These are phyloP conservation scores for Xylariaceae sp. DNA, from an alignment of 2,329 filamentous ascomycete genomes.

Conservation along the genomic window DNA sequence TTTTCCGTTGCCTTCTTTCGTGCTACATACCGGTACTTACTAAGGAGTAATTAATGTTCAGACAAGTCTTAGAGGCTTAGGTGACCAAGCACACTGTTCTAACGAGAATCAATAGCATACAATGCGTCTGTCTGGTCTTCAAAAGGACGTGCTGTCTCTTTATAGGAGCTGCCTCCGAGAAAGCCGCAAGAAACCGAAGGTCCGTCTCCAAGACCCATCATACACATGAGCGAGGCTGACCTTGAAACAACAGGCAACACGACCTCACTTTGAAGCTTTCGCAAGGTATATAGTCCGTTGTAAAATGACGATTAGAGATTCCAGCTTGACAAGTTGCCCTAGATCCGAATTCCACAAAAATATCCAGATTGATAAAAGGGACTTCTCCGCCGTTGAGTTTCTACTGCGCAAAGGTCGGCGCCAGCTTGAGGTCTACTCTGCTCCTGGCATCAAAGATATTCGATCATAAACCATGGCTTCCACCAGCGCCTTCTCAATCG, in stretches of 20 bases:
- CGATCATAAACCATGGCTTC: constrained; percentile 40
- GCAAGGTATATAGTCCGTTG: constrained; percentile 58
- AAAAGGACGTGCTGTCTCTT: constrained; percentile 83
- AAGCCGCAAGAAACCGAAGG: constrained; percentile 78
- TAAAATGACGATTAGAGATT: neutral
- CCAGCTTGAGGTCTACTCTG: constrained; percentile 83
- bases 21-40: neutral
- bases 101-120: neutral
- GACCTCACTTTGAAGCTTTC: constrained; percentile 68
- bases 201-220: constrained; percentile 50
- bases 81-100: neutral
- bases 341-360: constrained; percentile 81
- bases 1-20: neutral
- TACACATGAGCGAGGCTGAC: constrained; percentile 1
- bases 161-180: constrained; percentile 88
- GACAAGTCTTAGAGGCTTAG: neutral
- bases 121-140: constrained; percentile 80
- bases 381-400: constrained; percentile 87
- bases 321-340: constrained; percentile 13
- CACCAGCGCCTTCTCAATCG: constrained; percentile 6
- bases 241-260: constrained; percentile 53
- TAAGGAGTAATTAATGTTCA: neutral
- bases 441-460: constrained; percentile 81
- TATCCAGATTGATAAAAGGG: constrained; percentile 74
- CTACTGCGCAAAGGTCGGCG: constrained; percentile 80